These are phyloP conservation scores for Citrullus colocynthis DNA, from an alignment of 306 rosid species.

Conservation along the genomic window DNA sequence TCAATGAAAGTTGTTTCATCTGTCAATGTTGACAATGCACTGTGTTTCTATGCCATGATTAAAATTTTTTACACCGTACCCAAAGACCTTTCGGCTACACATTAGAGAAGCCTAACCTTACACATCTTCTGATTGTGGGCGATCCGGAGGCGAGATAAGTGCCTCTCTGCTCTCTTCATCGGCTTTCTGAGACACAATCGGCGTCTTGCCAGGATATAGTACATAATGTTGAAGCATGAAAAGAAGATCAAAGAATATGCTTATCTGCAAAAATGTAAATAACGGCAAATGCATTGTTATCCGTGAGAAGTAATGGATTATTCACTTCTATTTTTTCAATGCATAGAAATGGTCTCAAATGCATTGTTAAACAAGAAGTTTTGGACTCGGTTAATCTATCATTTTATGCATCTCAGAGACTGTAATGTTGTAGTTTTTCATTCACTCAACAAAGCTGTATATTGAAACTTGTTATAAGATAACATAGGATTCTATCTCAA, in stretches of 20 bases:
- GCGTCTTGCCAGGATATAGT: slow-evolving; percentile 33
- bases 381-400: not conserved
- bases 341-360: not conserved
- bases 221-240: slow-evolving; percentile 65
- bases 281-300: not conserved
- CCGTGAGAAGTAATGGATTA: not conserved
- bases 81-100: not conserved
- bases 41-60: not conserved
- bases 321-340: not conserved
- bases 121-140: slow-evolving; percentile 18
- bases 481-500: no score
- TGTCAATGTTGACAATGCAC: not conserved
- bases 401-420: not conserved
- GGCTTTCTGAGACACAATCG: slow-evolving; percentile 9
- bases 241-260: slow-evolving; percentile 59
- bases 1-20: not conserved
- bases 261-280: slow-evolving; percentile 38
- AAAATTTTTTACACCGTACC: not conserved
- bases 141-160: slow-evolving; percentile 24
- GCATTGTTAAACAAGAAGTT: not conserved
- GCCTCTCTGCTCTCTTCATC: slow-evolving; percentile 27
- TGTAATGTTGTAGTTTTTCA: not conserved
- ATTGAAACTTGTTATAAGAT: not conserved
- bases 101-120: slow-evolving; percentile 11
- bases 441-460: not conserved